phyloP scores from a whole-genome alignment of 768 basidiomycete species.

The Hortiboletus campestris region DNA sequence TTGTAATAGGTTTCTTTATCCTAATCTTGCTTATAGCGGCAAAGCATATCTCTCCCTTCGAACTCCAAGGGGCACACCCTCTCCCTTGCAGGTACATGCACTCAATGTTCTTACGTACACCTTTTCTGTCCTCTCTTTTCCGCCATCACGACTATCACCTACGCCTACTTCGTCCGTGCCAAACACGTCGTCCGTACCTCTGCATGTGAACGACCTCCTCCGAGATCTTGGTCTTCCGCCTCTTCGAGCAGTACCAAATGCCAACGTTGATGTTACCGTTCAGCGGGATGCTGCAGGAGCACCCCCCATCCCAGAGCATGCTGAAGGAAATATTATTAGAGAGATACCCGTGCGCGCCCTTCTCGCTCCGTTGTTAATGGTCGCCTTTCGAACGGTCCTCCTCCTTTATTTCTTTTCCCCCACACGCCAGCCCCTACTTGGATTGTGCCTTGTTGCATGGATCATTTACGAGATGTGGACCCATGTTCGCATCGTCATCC shows the following conservation, averaged over 20 bases:
- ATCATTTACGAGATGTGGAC: conserved; percentile 76
- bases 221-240: conserved; percentile 64
- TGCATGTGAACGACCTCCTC: conserved; percentile 58
- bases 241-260: conserved; percentile 38
- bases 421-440: conserved; percentile 67
- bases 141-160: conserved; percentile 39
- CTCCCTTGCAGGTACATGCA: conserved; percentile 60
- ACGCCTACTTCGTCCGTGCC: conserved; percentile 28
- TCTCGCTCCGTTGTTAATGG: conserved; percentile 62
- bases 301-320: conserved; percentile 17
- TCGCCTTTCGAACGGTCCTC: conserved; percentile 64
- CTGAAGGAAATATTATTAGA: conserved; percentile 40
- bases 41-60: conserved; percentile 53
- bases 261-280: conserved; percentile 17
- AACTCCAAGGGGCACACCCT: conserved; percentile 47
- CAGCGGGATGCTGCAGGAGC: conserved; percentile 19
- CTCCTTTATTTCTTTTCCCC: conserved; percentile 79
- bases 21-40: conserved; percentile 18
- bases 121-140: conserved; percentile 57
- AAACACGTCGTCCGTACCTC: conserved; percentile 34
- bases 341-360: conserved; percentile 67
- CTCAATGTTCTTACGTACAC: conserved; percentile 33
- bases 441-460: conserved; percentile 64
- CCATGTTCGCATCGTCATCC: conserved; percentile 50
- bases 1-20: not conserved